phyloP scores from a whole-genome alignment of 495 filamentous ascomycete genomes.

The Sabuloglossum arenarium region DNA sequence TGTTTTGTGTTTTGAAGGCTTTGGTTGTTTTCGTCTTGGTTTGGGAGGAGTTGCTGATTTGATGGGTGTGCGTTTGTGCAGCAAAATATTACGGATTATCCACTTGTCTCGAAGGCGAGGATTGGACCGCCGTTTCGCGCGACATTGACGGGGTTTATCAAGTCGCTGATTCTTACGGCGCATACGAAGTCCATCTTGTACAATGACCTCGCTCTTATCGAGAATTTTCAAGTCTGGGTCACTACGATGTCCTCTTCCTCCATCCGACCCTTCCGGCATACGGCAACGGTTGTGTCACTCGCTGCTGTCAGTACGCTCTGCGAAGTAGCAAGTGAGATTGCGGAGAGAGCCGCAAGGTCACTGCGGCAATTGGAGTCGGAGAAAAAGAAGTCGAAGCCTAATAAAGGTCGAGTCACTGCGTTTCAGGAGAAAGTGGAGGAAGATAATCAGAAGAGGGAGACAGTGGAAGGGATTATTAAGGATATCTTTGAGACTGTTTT shows the following conservation, averaged over 20 bases:
- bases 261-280: constrained; percentile 80
- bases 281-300: constrained; percentile 61
- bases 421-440: constrained; percentile 48
- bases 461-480: constrained; percentile 44
- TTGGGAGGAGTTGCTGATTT: background rate
- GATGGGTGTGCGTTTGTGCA: constrained; percentile 11
- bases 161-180: constrained; percentile 46
- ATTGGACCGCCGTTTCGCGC: constrained; percentile 51
- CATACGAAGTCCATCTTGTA: constrained; percentile 58
- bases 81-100: constrained; percentile 71
- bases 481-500: constrained; percentile 80
- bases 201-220: constrained; percentile 48
- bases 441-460: constrained; percentile 38
- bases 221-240: constrained; percentile 74
- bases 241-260: constrained; percentile 64
- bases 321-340: constrained; percentile 35
- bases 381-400: constrained; percentile 51
- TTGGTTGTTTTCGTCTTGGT: too few species aligned
- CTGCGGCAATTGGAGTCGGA: constrained; percentile 66
- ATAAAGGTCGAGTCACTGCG: constrained; percentile 47
- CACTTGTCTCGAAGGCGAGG: constrained; percentile 65
- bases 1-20: background rate
- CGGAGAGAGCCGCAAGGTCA: constrained; percentile 48
- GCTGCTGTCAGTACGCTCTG: constrained; percentile 52
- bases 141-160: constrained; percentile 57